Base-by-base conservation (phyloP, 441 rosid species). In the Populus hybrid region DNA sequence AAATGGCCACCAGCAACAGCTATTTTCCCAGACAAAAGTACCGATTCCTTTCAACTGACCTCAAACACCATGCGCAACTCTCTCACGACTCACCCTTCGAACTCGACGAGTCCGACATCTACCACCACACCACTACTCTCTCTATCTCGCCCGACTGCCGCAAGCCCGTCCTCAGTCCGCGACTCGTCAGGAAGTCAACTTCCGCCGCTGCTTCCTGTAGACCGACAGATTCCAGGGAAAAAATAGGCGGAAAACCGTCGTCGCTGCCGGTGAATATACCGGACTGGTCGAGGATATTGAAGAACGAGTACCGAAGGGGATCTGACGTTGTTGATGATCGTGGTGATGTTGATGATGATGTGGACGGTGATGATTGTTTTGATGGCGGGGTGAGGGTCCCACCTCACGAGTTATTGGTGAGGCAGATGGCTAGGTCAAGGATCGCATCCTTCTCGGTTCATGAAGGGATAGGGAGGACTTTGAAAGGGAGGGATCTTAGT, bases 221-320 rank as follows among this genome's bases (percentile, higher is more conserved):
- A 8, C 65, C 0, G 42, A 67, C 45, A 82, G 84, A 24, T 78
- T 85, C 0, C 9, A 73, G 81, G 21, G 72, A 81, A 3, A 67
- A 53, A 9, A 77, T 73, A 24, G 80, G 84, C 29, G 89, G 80
- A 0, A 76, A 82, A 12, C 77, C 94, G 56, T 71, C 91, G 11
- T 95, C 99, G 42, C 83, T 92, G 33, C 97, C 99, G 64, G 89
- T 95, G n/a, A 93, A 90, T 86, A 84, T 95, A 2, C 99, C 99
- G 40, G 98, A 93, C 90, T 95, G 98, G 99, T 89, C 98, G 3
- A 95, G 91, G 93, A 95, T 95, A 67, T 83, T 93, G 85, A 85
- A 87, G 69, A 89, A 83, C 14, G 99, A 93, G 79, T 85, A 90
- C 78, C 77, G 88, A 14, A 53, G 61, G 61, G 21, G 91, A 83